Evolutionary conservation across 2,329 filamentous ascomycete genomes (phyloP).

Genomic region (Sporothrix globosa): DNA sequence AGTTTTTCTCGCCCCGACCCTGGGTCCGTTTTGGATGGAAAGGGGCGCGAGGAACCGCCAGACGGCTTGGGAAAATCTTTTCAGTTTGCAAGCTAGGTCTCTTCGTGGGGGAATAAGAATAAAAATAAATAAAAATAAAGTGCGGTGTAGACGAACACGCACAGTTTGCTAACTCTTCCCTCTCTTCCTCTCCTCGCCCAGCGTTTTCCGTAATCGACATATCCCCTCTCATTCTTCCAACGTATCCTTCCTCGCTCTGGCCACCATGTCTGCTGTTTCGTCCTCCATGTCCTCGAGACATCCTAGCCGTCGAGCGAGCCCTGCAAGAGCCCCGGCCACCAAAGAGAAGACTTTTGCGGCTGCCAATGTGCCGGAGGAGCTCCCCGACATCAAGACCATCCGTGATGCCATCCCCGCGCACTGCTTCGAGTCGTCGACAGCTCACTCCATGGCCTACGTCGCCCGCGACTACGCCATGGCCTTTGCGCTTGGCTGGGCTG

Average conservation of each 20-base stretch:
- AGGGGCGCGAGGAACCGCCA: not conserved
- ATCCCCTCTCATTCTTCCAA: not conserved
- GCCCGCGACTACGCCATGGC: conserved; percentile 76
- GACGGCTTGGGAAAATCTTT: not conserved
- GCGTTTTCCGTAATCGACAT: not conserved
- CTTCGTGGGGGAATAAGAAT: not conserved
- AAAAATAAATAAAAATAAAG: not conserved
- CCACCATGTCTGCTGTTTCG: conserved; percentile 25
- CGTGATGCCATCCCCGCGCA: conserved; percentile 95
- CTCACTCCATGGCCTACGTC: conserved; percentile 78
- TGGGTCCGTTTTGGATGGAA: conserved; percentile 6
- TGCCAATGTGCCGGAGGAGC: conserved; percentile 34
- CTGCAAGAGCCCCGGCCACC: not conserved
- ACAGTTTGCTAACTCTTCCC: not conserved
- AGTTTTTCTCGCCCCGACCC: not conserved
- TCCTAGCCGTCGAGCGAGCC: conserved; percentile 21
- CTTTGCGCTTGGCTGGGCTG: conserved; percentile 78
- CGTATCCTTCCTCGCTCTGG: not conserved
- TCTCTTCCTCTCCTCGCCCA: not conserved
- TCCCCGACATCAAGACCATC: conserved; percentile 83
- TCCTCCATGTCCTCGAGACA: conserved; percentile 30
- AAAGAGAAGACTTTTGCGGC: conserved; percentile 6
- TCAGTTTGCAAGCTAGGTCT: conserved; percentile 6
- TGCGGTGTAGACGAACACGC: not conserved
- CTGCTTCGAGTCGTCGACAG: conserved; percentile 86